Conservation (phyloP, 2,329 filamentous ascomycete species). For the Rutstroemia sp. region DNA sequence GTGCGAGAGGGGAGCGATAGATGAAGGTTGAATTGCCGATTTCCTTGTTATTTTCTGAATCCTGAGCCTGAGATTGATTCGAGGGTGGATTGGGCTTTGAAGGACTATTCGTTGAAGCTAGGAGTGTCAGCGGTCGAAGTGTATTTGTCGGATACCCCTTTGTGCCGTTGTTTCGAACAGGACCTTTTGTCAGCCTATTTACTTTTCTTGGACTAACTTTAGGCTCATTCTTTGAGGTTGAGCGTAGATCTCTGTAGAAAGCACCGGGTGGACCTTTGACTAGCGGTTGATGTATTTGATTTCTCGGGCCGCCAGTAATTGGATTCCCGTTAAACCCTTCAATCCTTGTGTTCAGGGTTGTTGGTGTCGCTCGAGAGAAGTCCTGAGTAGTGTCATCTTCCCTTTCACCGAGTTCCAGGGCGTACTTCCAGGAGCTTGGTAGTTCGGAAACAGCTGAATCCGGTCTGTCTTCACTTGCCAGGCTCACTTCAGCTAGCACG, state of each 20-base stretch:
- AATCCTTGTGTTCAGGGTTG: not conserved
- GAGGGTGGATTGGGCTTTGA: conserved; percentile 1
- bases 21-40: conserved; percentile 14
- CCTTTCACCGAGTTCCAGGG: conserved; percentile 13
- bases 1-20: conserved; percentile 26
- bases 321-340: not conserved
- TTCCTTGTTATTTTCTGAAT: not conserved
- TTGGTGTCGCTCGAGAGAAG: not conserved
- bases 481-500: conserved; percentile 11
- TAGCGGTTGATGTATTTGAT: conserved; percentile 12
- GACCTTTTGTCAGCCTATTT: conserved; percentile 3
- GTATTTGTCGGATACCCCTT: conserved; percentile 18
- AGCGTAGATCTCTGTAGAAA: conserved; percentile 21
- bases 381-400: not conserved
- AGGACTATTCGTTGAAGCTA: conserved; percentile 3
- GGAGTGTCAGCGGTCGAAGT: conserved; percentile 20
- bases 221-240: conserved; percentile 12
- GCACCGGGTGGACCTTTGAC: conserved; percentile 20
- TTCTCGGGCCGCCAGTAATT: not conserved
- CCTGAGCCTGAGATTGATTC: conserved; percentile 1
- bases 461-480: not conserved
- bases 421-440: conserved; percentile 16
- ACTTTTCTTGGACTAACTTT: conserved; percentile 4
- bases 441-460: not conserved
- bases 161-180: conserved; percentile 1